phyloP scores from a whole-genome alignment of 768 basidiomycete genomes.

The Tephrocybe sp. region DNA sequence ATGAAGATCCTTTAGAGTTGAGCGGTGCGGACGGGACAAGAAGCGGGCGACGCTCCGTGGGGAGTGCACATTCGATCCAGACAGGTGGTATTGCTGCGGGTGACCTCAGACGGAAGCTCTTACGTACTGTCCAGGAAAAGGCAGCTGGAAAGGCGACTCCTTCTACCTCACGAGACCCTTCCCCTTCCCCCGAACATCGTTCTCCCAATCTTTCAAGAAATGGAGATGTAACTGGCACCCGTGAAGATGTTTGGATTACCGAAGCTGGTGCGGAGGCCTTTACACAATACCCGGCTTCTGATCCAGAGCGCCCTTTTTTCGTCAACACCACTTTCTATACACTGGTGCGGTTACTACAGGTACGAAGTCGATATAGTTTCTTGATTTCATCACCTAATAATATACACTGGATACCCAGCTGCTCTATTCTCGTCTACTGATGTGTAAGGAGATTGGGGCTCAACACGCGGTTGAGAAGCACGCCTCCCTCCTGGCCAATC shows the following conservation, averaged over 20 bases:
- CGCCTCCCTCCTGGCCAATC: conserved; percentile 69
- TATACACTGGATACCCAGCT: conserved; percentile 46
- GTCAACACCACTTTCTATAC: conserved; percentile 93
- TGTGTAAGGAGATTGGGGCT: conserved; percentile 82
- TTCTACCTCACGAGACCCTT: conserved; percentile 41
- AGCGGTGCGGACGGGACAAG: conserved; percentile 32
- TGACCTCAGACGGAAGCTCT: conserved; percentile 79
- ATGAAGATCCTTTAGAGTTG: conserved; percentile 37
- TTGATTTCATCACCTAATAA: conserved; percentile 11
- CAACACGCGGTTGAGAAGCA: conserved; percentile 69
- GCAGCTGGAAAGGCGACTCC: conserved; percentile 34
- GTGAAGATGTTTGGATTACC: conserved; percentile 61
- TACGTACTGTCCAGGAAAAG: conserved; percentile 71
- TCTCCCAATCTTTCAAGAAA: conserved; percentile 27
- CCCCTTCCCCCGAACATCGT: conserved; percentile 35
- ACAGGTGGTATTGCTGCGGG: conserved; percentile 54
- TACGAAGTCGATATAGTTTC: conserved; percentile 27
- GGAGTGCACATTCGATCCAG: conserved; percentile 38
- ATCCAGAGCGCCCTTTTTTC: conserved; percentile 68
- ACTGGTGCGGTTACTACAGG: conserved; percentile 86
- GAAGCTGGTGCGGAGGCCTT: conserved; percentile 38
- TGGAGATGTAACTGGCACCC: conserved; percentile 29
- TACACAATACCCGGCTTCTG: conserved; percentile 24
- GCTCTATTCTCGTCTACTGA: conserved; percentile 82
- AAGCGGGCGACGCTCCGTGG: conserved; percentile 48